Evolutionary conservation across 148 eudicot species (phyloP).

Genomic region (Rheum nobile): DNA sequence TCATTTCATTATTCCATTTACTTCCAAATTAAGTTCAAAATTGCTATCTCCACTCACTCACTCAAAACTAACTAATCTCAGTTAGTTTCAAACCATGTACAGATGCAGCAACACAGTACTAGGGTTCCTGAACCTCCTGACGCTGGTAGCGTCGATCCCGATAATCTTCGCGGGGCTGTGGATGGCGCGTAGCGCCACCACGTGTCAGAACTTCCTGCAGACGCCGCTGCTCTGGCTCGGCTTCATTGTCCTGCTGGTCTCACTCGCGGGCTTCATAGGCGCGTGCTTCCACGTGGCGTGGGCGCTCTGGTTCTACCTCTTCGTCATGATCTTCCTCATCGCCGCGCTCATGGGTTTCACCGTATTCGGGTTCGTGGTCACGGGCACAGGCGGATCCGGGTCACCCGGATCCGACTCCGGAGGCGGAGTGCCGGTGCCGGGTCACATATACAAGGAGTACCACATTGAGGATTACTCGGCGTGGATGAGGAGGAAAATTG

Average conservation of each 20-base stretch:
- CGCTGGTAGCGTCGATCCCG: slow-evolving; percentile 87
- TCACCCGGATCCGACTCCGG: slow-evolving; percentile 41
- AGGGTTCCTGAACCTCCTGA: slow-evolving; percentile 78
- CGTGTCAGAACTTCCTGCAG: slow-evolving; percentile 80
- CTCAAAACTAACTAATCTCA: no score
- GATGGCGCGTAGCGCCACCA: slow-evolving; percentile 60
- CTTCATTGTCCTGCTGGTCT: slow-evolving; percentile 55
- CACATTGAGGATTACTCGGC: slow-evolving; percentile 42
- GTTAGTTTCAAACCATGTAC: slow-evolving; percentile 22
- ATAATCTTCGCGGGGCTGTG: slow-evolving; percentile 84
- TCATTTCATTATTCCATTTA: background rate
- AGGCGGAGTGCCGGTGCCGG: slow-evolving; percentile 46
- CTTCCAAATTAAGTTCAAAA: background rate
- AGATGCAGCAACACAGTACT: slow-evolving; percentile 83
- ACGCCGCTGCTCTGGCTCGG: slow-evolving; percentile 73
- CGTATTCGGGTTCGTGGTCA: slow-evolving; percentile 71
- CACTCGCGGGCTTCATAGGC: slow-evolving; percentile 82
- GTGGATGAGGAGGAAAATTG: slow-evolving; percentile 58
- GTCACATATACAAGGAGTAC: slow-evolving; percentile 59
- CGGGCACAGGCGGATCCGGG: slow-evolving; percentile 33
- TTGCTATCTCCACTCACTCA: no score
- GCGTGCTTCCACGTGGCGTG: slow-evolving; percentile 83
- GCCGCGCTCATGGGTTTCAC: slow-evolving; percentile 46
- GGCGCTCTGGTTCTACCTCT: slow-evolving; percentile 73
- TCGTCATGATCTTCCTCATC: slow-evolving; percentile 55